Percentiles rank a stretch among this genome's conserved stretches.
Conservation (phyloP, 1,284 basidiomycete genomes). For the Pseudozyma pruni region DNA sequence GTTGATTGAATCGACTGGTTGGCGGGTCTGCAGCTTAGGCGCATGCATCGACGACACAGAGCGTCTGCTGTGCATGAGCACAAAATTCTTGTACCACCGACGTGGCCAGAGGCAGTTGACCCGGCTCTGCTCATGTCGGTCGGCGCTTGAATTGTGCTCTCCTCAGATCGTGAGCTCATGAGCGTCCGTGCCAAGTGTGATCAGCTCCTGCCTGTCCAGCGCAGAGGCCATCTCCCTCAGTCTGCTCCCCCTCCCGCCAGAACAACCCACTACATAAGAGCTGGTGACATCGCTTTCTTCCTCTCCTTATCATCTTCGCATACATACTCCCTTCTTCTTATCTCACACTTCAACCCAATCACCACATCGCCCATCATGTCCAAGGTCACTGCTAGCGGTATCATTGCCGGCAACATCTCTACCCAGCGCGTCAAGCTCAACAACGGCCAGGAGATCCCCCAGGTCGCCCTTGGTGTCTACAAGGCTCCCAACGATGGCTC, state of each 20-base stretch:
- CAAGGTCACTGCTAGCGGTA: constrained; percentile 44
- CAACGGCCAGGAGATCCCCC: constrained; percentile 62
- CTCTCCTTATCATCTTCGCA: constrained; percentile 14
- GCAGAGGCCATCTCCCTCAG: constrained; percentile 28
- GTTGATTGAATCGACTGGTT: constrained; percentile 1
- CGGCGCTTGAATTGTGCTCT: constrained; percentile 11
- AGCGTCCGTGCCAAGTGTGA: constrained; percentile 3
- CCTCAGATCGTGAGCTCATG: constrained; percentile 13
- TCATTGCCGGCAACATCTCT: constrained; percentile 55
- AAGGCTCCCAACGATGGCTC: constrained; percentile 67
- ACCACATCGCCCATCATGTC: constrained; percentile 38
- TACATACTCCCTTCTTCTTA: constrained; percentile 4
- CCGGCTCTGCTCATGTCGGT: constrained; percentile 9
- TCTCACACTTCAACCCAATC: not conserved
- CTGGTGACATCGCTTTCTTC: constrained; percentile 4
- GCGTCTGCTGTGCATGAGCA: constrained; percentile 17
- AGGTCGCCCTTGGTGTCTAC: constrained; percentile 67
- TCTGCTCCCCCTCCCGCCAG: constrained; percentile 1
- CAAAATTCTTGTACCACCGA: not conserved
- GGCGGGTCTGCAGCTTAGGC: constrained; percentile 6
- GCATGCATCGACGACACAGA: constrained; percentile 13
- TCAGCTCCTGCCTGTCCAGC: constrained; percentile 3
- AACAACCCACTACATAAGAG: constrained; percentile 15
- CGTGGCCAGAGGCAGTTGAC: constrained; percentile 14
- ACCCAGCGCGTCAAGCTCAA: constrained; percentile 65